Evolutionary conservation across 2,329 filamentous ascomycete genomes (phyloP).

Genomic region (Exophiala sp.): DNA sequence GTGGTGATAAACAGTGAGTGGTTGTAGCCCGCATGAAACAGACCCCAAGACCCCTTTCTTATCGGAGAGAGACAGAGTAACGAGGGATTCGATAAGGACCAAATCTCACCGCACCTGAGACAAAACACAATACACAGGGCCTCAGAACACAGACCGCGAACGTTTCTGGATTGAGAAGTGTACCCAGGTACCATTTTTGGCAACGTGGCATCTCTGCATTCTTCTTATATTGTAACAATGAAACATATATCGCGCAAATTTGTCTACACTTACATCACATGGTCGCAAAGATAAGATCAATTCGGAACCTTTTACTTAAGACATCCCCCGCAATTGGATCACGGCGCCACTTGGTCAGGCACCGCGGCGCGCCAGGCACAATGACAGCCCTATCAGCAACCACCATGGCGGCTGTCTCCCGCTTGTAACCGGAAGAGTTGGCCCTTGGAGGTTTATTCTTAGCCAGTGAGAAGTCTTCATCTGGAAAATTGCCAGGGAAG

Average conservation of each 20-base stretch:
- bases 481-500: slow-evolving; percentile 2
- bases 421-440: slow-evolving; percentile 10
- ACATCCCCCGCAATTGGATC: slow-evolving; percentile 22
- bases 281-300: slow-evolving; percentile 8
- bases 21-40: neutral
- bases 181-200: too few relatives aligned
- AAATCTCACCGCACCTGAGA: slow-evolving; percentile 12
- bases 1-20: too few relatives aligned
- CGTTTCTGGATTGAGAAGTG: too few relatives aligned
- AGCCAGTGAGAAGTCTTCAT: slow-evolving; percentile 9
- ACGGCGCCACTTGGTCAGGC: slow-evolving; percentile 2
- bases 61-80: neutral
- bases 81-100: neutral
- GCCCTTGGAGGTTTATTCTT: neutral
- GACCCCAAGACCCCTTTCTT: neutral
- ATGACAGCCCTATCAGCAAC: slow-evolving; percentile 11
- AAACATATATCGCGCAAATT: slow-evolving; percentile 12
- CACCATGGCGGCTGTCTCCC: slow-evolving; percentile 4
- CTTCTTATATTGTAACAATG: slow-evolving; percentile 5
- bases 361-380: slow-evolving; percentile 5
- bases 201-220: neutral
- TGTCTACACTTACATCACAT: slow-evolving; percentile 16
- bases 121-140: neutral
- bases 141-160: too few relatives aligned
- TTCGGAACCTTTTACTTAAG: slow-evolving; percentile 14